These are phyloP conservation scores for Oryza meyeriana DNA, from an alignment of 176 grass and related monocot species.

Conservation along the genomic window DNA sequence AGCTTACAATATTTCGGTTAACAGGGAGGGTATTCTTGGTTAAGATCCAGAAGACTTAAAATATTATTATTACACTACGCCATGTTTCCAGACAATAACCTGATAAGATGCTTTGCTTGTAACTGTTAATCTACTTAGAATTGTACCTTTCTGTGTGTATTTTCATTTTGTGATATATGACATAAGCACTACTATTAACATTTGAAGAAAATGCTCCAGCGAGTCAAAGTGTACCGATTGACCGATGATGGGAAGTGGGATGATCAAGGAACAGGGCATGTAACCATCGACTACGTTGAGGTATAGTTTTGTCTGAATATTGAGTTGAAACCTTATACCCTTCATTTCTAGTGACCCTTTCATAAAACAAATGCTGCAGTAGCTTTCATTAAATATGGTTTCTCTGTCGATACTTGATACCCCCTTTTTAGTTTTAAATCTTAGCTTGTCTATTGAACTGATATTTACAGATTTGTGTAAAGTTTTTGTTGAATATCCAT, in stretches of 20 bases:
- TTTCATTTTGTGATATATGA: slow-evolving; percentile 16
- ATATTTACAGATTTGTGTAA: not conserved
- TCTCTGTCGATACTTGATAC: slow-evolving; percentile 25
- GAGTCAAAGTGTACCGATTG: slow-evolving; percentile 67
- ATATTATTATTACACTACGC: not conserved
- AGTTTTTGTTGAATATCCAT: not conserved
- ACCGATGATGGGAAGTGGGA: slow-evolving; percentile 65
- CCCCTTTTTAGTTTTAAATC: not conserved
- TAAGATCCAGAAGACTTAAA: not conserved
- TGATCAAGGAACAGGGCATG: slow-evolving; percentile 78
- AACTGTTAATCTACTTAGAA: slow-evolving; percentile 16
- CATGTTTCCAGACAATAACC: not conserved
- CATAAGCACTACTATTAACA: slow-evolving; percentile 5
- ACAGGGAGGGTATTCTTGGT: not conserved
- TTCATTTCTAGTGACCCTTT: not conserved
- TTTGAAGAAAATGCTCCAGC: slow-evolving; percentile 50
- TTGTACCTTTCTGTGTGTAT: not conserved
- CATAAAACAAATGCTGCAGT: slow-evolving; percentile 11
- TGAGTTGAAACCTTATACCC: not conserved
- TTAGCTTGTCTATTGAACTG: not conserved
- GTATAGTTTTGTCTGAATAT: slow-evolving; percentile 35
- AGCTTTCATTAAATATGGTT: not conserved
- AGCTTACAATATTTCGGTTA: not conserved
- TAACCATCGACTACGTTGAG: slow-evolving; percentile 69
- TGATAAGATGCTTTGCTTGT: slow-evolving; percentile 2